Evolutionary conservation across 2,329 filamentous ascomycete genomes (phyloP), one percentile per base, ranked within the genome.

Genomic region (Calonectria honghensis): DNA sequence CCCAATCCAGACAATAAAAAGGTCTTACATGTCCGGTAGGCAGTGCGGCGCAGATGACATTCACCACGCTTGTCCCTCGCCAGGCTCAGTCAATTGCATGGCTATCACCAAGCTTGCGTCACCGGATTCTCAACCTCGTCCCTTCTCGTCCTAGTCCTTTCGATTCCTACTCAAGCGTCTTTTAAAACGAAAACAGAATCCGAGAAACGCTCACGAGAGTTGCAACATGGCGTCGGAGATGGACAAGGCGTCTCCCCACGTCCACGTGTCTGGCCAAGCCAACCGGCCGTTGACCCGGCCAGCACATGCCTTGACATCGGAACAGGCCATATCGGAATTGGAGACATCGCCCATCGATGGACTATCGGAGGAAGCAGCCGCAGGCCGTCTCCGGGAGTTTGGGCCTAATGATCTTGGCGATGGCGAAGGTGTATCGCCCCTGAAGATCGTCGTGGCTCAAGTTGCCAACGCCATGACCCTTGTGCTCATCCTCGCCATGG

Each of bases 391-490:
- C 10, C 85, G 87, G 37, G 83, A 89, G 73, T 90, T 88, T 84
- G 92, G 92, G n/a, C 82, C 85, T 29, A 93, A 93, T 79, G 88
- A 92, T 75, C 86, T 93, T 3, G 89, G 82, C 6, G 81, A 85
- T 41, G 81, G 82, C 45, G 82, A 85, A 66, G 82, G 89, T 14
- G 90, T 94, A 59, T 89, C 86, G 85, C 82, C 89, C 86, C 70
- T 88, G 57, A 92, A 92, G 81, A 91, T 93, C 45, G 83, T 93
- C 13, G 85, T 94, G 59, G 88, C 90, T 32, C 93, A 94, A 82
- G 86, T 94, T 70, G 92, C 92, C 68, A 94, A 94, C 81, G 92
- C 92, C 13, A 91, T 94, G 91, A 94, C 91, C 13, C 57, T 61
- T 27, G 87, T 89, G 20, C 85, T 92, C 64, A 89, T 91, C 68